phyloP scores from a whole-genome alignment of 495 filamentous ascomycete species.

The Hyaloscypha variabilis region DNA sequence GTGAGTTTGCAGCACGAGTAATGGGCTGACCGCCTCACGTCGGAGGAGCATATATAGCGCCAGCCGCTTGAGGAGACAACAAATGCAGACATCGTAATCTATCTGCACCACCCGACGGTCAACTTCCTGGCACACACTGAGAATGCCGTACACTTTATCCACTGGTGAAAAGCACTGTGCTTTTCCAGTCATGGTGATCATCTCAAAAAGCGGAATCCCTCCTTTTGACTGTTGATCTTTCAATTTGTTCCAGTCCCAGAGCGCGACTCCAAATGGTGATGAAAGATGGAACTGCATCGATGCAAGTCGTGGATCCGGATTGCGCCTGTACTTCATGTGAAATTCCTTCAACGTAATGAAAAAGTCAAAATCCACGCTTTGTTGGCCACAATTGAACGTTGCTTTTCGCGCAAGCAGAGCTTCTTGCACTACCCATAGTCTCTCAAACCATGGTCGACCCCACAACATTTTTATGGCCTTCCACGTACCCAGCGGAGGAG shows the following conservation, averaged over 20 bases:
- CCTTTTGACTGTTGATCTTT: not conserved
- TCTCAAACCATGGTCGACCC: not conserved
- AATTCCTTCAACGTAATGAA: not conserved
- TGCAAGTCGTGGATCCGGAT: not conserved
- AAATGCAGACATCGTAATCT: not conserved
- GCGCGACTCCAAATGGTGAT: not conserved
- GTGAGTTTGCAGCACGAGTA: not conserved
- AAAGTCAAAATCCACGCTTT: not conserved
- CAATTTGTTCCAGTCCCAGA: not conserved
- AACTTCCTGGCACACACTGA: not conserved
- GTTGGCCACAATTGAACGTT: not conserved
- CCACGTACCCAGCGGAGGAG: not conserved
- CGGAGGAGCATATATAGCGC: not conserved
- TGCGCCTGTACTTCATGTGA: not conserved
- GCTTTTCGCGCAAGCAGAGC: not conserved
- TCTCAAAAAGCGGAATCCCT: not conserved
- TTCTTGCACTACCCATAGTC: not conserved
- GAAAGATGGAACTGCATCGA: not conserved
- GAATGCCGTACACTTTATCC: not conserved
- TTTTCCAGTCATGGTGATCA: not conserved
- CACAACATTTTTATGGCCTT: not conserved
- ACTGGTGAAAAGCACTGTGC: not conserved
- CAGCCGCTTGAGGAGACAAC: not conserved
- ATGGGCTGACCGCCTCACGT: not conserved
- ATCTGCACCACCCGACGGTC: not conserved